Base-by-base conservation (phyloP, 805 yeast genomes). In the Candida endomychidarum region DNA sequence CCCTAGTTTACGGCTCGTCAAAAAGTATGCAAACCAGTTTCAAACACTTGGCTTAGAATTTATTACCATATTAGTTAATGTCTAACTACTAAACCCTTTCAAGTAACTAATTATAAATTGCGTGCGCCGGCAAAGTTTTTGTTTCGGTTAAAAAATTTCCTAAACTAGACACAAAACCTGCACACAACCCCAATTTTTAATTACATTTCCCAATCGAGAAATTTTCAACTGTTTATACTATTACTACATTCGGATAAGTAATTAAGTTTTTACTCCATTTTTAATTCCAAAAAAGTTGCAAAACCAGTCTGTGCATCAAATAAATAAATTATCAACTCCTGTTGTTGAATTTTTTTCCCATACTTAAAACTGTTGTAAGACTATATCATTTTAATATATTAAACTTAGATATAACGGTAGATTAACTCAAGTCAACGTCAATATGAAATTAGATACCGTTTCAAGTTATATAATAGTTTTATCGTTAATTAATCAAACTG, bases 371-470 rank as follows among this genome's bases (percentile, higher is more conserved):
- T n/a, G 34, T 30, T 32, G 21, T 26, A 35, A 23, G 15, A 18
- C 38, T 26, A 14, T 24, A 14, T 24, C 16, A 9, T 24, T 19
- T 12, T 4, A 23, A 4, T 5, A 33, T 8, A 22, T 11, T 22
- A n/a, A n/a, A n/a, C n/a, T n/a, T n/a, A n/a, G n/a, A n/a, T 34
- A 15, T 19, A 37, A 21, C 40, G 43, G 46, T 42, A 25, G 35
- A 32, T 38, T 40, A 34, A 42, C 24, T 28, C 41, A 23, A 11
- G 45, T 29, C 15, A 41, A 39, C 38, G 41, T 41, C 46, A 41
- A 23, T 15, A 58, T 58, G 64, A 58, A 51, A 48, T 41, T 58
- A 44, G 42, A 49, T 16, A 44, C 56, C 42, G 55, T 56, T 38
- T 47, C 53, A 37, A 51, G 46, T 45, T 51, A 52, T 38, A 46